phyloP scores from a whole-genome alignment of 495 filamentous ascomycete genomes.

The Hapsidospora chrysogenum region DNA sequence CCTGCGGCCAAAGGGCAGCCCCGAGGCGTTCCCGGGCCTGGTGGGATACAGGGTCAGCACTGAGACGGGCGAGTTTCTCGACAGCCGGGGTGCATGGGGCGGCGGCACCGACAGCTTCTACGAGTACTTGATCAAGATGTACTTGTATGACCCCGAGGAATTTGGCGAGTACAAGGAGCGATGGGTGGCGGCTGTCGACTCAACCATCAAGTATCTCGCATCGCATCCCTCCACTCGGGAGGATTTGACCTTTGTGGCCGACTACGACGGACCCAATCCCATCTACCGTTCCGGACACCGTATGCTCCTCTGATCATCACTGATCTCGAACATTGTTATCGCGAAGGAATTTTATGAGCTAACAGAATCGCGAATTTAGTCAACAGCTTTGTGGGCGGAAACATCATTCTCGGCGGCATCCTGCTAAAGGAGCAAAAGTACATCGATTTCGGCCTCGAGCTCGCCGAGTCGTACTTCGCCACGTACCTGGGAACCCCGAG shows the following conservation, averaged over 20 bases:
- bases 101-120: constrained; percentile 74
- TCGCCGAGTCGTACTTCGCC: constrained; percentile 57
- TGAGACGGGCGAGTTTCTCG: constrained; percentile 44
- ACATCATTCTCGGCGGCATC: constrained; percentile 71
- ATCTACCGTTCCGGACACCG: constrained; percentile 40
- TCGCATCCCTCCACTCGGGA: constrained; percentile 54
- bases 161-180: constrained; percentile 50
- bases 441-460: constrained; percentile 54
- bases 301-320: constrained; percentile 17
- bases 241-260: constrained; percentile 63
- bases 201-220: constrained; percentile 51
- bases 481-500: constrained; percentile 56
- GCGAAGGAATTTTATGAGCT: no score
- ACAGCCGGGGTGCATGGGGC: constrained; percentile 59
- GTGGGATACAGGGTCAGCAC: constrained; percentile 54
- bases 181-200: constrained; percentile 67
- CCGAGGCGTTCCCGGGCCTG: constrained; percentile 64
- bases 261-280: constrained; percentile 35
- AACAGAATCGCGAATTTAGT: no score
- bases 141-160: constrained; percentile 54
- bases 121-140: constrained; percentile 93
- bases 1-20: constrained; percentile 43
- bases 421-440: constrained; percentile 47
- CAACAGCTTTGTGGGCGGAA: constrained; percentile 76
- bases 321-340: constrained; percentile 11